Evolutionary conservation across 768 basidiomycete genomes (phyloP), one percentile per base, ranked within the genome.

Genomic region (Phlebiopsis gigantea): DNA sequence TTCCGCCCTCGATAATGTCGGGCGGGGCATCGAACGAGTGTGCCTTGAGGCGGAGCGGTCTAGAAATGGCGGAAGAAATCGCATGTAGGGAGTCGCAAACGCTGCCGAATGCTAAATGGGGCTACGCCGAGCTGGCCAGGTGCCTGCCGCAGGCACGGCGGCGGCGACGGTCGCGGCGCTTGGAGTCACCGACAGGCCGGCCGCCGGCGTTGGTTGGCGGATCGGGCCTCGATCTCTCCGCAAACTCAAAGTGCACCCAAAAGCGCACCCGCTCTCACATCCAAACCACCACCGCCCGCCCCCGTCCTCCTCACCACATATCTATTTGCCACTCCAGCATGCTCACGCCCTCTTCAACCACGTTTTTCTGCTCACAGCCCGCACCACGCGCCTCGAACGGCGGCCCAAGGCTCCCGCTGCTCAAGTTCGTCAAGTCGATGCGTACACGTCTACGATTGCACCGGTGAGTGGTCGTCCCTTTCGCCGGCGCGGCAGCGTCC

Each of bases 191-290:
- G n/a, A n/a, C n/a, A n/a, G n/a, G n/a, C n/a, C n/a, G n/a, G n/a
- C n/a, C n/a, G 46, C 50, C 50, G 50, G 50, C 34, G 31, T 39
- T 51, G 34, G 50, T 51, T 21, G 19, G 34, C 48, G 28, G n/a
- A 49, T 49, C 50, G 50, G 50, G 31, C 24, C 21, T 30, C 29
- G 34, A 51, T 51, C 34, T 21, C 30, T 25, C 44, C 44, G 24
- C 44, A 19, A 45, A 25, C 44, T 45, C 44, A 45, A 45, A 45
- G 30, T 8, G 50, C 34, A 24, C 50, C 30, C 50, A 41, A 51
- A 51, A 51, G n/a, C 31, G 50, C 34, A 12, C 24, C 50, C 50
- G 50, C 50, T 49, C 5, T 30, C 50, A 50, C 29, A 31, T 41
- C 50, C 22, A 25, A 34, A 51, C 29, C 31, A 19, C 50, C 30